Conservation (phyloP, 371 early-diverging fungal species). For the Mucor velutinosus region DNA sequence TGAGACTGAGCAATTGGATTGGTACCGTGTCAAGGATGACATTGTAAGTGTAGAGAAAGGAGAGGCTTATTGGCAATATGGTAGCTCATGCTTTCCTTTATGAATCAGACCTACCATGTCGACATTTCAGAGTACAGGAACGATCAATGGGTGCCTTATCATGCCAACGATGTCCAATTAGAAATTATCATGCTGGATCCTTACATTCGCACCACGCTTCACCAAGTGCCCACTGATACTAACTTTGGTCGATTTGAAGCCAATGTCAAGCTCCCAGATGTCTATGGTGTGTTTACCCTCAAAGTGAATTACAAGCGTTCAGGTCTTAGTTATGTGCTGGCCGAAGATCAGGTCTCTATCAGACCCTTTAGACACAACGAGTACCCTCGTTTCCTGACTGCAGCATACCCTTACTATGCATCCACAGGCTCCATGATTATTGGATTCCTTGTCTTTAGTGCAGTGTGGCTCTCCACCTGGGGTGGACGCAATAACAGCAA, state of each 20-base stretch:
- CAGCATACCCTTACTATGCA: constrained; percentile 95
- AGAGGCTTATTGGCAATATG: too few relatives aligned
- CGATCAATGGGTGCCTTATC: constrained; percentile 83
- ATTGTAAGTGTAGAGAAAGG: constrained; percentile 59
- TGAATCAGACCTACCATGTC: constrained; percentile 73
- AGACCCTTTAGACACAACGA: constrained; percentile 94
- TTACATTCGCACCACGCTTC: constrained; percentile 84
- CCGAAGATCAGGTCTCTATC: constrained; percentile 80
- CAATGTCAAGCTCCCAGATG: constrained; percentile 83
- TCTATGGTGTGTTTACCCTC: constrained; percentile 96
- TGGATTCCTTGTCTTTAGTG: constrained; percentile 83
- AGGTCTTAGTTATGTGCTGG: constrained; percentile 75
- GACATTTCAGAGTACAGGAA: constrained; percentile 77
- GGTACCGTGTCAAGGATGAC: constrained; percentile 90
- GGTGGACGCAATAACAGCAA: constrained; percentile 8
- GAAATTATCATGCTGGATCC: constrained; percentile 97
- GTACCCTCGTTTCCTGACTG: constrained; percentile 88
- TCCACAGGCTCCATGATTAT: constrained; percentile 80
- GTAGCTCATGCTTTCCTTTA: background rate
- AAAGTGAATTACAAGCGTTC: constrained; percentile 88
- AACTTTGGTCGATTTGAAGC: constrained; percentile 53
- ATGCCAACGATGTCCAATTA: constrained; percentile 79
- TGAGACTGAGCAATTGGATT: constrained; percentile 64
- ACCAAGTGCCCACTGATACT: constrained; percentile 36
- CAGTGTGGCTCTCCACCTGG: constrained; percentile 74